Base-by-base conservation (phyloP, 345 rosid species). In the Viola odorata region DNA sequence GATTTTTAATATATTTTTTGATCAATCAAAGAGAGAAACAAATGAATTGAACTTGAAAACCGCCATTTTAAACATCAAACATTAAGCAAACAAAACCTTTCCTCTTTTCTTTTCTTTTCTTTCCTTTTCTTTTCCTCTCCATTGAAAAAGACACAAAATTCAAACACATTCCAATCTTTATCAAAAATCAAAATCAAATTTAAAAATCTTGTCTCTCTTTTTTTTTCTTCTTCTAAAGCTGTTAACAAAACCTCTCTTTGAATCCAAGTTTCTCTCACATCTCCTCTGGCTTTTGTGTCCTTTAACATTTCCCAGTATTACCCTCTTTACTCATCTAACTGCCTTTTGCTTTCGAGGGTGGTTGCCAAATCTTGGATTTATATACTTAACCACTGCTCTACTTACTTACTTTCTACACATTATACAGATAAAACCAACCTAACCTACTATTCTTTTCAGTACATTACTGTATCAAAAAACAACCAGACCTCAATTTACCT, bases 181-280 rank as follows among this genome's bases (percentile, higher is more conserved):
- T 23, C 32, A 23, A 23, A 23, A 23, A 23, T 23, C 32, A 23
- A 23, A 23, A 23, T 23, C 32, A 2, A 23, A 23, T 2, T 23
- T 23, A 0, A 23, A 23, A 23, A 23, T 23, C 1, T 23, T 23
- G 32, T 23, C 2, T 23, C 32, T 23, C 32, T 23, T 2, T 23
- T 23, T 2, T 23, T 23, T 23, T 23, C n/a, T n/a, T n/a, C n/a
- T 23, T 23, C 1, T 23, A 23, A 23, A 23, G 32, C 32, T 23
- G 23, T 48, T 52, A 53, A 42, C 36, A 45, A 75, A 74, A 75
- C 85, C 79, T 84, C 82, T 82, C 91, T 88, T 86, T 78, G 79
- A 91, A 82, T 85, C 84, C 81, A 85, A 84, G 87, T 75, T 70
- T 85, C 77, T 64, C 64, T 73, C 72, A 47, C 47, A 52, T 61